Base-by-base conservation (phyloP, 192 early-diverging fungal genomes). In the Coemansia pectinata region DNA sequence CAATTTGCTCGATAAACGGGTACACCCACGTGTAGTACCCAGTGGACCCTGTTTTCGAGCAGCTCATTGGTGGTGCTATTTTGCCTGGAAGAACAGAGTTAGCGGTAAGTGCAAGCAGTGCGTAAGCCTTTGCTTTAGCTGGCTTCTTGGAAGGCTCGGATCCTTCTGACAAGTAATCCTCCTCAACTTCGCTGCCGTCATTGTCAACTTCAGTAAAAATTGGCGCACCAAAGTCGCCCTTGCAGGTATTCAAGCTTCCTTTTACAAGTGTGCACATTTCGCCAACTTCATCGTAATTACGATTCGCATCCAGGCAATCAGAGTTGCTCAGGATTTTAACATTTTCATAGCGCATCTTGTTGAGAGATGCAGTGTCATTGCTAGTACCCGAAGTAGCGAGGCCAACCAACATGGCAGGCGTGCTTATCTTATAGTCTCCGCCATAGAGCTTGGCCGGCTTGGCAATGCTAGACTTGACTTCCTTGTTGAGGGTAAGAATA, bases 21-120 rank as follows among this genome's bases (percentile, higher is more conserved):
- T 70, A 70, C 0, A 70, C 19, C 68, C 68, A 70, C 7, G 59
- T 62, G 55, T 70, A 70, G 36, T 62, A 70, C 8, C 68, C 68
- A 41, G 62, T 62, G 12, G 44, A 14, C 12, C 68, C 60, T 14
- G 45, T 41, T 10, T 55, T 38, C 0, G 50, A 47, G 7, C 68
- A 70, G 21, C 23, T 23, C 67, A 62, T 44, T 14, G 41, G 4
- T 9, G 55, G 27, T 7, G 55, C 29, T n/a, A n/a, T 12, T 34
- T 58, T 31, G 27, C 55, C 55, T 8, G 55, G 55, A 8, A 9
- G 8, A 7, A 58, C 23, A n/a, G 68, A 62, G 15, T 62, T 34
- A 6, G 68, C 39, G 8, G 68, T 70, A 27, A 70, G 58, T 23
- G 45, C 68, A 47, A 70, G 44, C 19, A 70, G 36, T 14, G 68